Evolutionary conservation across 352 stramenopile species (phyloP), one percentile per base, ranked within the genome.

Genomic region (Pilasporangium apinafurcum): DNA sequence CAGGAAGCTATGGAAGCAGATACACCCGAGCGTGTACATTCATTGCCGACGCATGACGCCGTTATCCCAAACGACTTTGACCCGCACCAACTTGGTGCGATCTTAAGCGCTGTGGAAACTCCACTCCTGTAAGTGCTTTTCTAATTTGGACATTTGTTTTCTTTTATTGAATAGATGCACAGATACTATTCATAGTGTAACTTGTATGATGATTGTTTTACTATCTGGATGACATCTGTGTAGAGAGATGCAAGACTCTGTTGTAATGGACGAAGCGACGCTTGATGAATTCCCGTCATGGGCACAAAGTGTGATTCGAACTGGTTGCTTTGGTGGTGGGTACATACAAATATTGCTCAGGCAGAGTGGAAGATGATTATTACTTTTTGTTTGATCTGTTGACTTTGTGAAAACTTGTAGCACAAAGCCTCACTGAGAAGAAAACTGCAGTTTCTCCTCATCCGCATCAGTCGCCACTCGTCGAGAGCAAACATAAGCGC

Each of bases 271-370:
- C 24, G 53, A 52, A 5, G 46, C 62, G 31, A 56, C 66, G 36
- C 4, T 79, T 14, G 66, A 75, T 17, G 44, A 46, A 31, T 33
- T 89, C 17, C 77, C 74, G 12, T 59, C 56, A 4, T 89, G 77
- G 77, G 69, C 68, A 10, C 64, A 82, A 34, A 52, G 53, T 26
- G 63, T 87, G 18, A 46, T 84, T 28, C 51, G 62, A 33, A 76
- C 61, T 3, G 76, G 73, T 10, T 75, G 70, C 39, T 76, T 74
- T 49, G 64, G 72, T 51, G 56, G 57, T 77, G 29, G 13, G 39
- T 10, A 27, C 25, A 20, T 13, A 5, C 20, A 0, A 26, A 45
- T n/a, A n/a, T n/a, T n/a, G 8, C 25, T 39, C 5, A 16, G 29
- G 32, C 6, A 17, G 28, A 13, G 16, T 18, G 12, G 39, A 6